Evolutionary conservation across 768 basidiomycete genomes (phyloP).

Genomic region (Leccinum sublutescens): DNA sequence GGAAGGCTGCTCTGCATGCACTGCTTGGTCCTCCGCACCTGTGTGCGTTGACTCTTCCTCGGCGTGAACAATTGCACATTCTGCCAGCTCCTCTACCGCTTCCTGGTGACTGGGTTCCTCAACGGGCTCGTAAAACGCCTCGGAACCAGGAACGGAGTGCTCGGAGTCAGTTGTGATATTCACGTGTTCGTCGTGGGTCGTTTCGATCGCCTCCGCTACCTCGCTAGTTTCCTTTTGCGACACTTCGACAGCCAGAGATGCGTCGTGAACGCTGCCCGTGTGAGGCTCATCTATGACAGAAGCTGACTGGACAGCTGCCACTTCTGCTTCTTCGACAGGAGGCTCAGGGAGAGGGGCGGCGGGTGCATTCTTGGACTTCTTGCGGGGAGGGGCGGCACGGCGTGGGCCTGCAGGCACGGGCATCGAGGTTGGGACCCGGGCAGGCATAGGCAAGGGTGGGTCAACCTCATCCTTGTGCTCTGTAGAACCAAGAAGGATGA

Average conservation of each 20-base stretch:
- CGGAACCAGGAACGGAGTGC: neutral
- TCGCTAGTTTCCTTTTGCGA: slow-evolving; percentile 14
- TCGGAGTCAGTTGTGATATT: neutral
- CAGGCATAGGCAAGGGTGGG: slow-evolving; percentile 30
- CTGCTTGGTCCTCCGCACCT: slow-evolving; percentile 3
- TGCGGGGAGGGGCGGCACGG: slow-evolving; percentile 72
- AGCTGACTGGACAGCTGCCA: neutral
- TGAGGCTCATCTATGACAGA: slow-evolving; percentile 6
- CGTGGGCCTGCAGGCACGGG: slow-evolving; percentile 73
- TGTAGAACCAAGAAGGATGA: slow-evolving; percentile 12
- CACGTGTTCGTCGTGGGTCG: neutral
- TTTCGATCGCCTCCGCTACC: slow-evolving; percentile 1
- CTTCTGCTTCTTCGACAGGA: slow-evolving; percentile 20
- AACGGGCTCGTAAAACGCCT: slow-evolving; percentile 7
- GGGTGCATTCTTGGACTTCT: slow-evolving; percentile 56
- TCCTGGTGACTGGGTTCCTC: slow-evolving; percentile 13
- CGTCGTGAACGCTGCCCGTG: slow-evolving; percentile 1
- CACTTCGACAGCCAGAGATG: slow-evolving; percentile 2
- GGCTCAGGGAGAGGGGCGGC: slow-evolving; percentile 30
- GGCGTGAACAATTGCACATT: neutral
- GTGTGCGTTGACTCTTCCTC: slow-evolving; percentile 6
- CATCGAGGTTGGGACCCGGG: slow-evolving; percentile 55
- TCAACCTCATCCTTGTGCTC: slow-evolving; percentile 24
- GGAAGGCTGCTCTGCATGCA: slow-evolving; percentile 1
- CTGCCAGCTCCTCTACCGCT: slow-evolving; percentile 15